Percentiles rank a stretch among this genome's conserved stretches.
Conservation (phyloP, 805 yeast species). For the Tetrapisispora taiwanensis region DNA sequence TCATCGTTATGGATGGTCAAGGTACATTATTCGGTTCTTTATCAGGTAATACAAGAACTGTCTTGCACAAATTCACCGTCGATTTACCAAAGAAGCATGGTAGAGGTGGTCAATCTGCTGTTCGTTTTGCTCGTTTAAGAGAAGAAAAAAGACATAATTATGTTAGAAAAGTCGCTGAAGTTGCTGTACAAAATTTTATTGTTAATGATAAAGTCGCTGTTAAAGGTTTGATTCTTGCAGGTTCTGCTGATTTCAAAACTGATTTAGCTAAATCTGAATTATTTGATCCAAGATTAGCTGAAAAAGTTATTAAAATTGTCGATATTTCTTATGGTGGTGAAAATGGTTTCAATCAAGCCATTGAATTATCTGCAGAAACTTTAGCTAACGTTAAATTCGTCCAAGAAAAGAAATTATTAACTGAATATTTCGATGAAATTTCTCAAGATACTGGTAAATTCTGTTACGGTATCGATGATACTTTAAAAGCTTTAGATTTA, state of each 20-base stretch:
- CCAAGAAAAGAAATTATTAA: constrained; percentile 93
- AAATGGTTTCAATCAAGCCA: constrained; percentile 98
- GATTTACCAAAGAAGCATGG: constrained; percentile 99
- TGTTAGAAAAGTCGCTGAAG: constrained; percentile 96
- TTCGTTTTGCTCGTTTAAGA: constrained; percentile 97
- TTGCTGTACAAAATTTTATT: constrained; percentile 93
- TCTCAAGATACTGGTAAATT: constrained; percentile 95
- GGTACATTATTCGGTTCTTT: constrained; percentile 93
- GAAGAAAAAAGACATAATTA: constrained; percentile 98
- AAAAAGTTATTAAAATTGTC: constrained; percentile 82
- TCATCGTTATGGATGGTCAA: constrained; percentile 98
- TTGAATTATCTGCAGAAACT: constrained; percentile 94
- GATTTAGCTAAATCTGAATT: constrained; percentile 88
- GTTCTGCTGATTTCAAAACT: constrained; percentile 97
- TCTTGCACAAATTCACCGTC: constrained; percentile 89
- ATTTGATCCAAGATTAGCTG: constrained; percentile 81
- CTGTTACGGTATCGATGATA: constrained; percentile 96
- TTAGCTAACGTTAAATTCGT: constrained; percentile 94
- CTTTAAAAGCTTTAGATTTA: constrained; percentile 88
- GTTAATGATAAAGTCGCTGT: constrained; percentile 91
- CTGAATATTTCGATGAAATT: constrained; percentile 89
- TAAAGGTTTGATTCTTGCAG: constrained; percentile 91
- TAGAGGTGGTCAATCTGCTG: constrained; percentile 99
- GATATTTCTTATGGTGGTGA: constrained; percentile 99
- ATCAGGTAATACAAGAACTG: constrained; percentile 94